phyloP scores from a whole-genome alignment of 768 basidiomycete species.

The Naganishia onofrii region DNA sequence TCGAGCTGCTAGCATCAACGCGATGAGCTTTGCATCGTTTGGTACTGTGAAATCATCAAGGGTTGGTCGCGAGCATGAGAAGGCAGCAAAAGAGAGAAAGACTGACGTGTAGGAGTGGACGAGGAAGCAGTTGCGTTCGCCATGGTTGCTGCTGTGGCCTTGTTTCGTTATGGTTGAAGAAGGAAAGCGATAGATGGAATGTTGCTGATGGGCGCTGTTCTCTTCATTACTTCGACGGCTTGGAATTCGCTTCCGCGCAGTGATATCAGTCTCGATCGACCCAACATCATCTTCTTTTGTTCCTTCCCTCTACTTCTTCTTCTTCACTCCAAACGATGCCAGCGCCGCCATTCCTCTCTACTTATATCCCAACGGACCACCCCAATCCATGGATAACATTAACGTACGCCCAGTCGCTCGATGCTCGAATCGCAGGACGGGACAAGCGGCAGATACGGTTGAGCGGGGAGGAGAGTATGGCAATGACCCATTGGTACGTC shows the following conservation, averaged over 20 bases:
- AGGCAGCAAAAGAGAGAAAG: too few species aligned
- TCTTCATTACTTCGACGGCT: neutral
- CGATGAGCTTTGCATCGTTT: constrained; percentile 54
- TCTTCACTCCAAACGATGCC: neutral
- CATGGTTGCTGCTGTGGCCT: neutral
- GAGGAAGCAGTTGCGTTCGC: constrained; percentile 1
- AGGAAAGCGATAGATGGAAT: neutral
- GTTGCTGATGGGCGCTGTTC: neutral
- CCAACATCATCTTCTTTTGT: neutral
- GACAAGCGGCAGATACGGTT: constrained; percentile 72
- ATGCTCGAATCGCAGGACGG: constrained; percentile 80
- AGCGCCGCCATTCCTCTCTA: constrained; percentile 7
- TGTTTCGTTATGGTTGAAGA: neutral
- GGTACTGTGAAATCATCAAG: constrained; percentile 43
- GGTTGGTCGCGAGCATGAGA: neutral
- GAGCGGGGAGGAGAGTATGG: constrained; percentile 80
- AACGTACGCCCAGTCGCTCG: constrained; percentile 56
- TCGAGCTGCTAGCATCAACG: constrained; percentile 54
- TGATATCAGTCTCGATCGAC: too few species aligned
- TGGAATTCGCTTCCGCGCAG: constrained; percentile 5
- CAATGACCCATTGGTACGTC: constrained; percentile 87
- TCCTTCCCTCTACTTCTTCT: neutral
- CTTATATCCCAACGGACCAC: neutral
- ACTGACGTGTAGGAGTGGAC: neutral
- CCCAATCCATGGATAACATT: constrained; percentile 51